phyloP scores from a whole-genome alignment of 2,329 filamentous ascomycete genomes.

The Hirsutella minnesotensis region DNA sequence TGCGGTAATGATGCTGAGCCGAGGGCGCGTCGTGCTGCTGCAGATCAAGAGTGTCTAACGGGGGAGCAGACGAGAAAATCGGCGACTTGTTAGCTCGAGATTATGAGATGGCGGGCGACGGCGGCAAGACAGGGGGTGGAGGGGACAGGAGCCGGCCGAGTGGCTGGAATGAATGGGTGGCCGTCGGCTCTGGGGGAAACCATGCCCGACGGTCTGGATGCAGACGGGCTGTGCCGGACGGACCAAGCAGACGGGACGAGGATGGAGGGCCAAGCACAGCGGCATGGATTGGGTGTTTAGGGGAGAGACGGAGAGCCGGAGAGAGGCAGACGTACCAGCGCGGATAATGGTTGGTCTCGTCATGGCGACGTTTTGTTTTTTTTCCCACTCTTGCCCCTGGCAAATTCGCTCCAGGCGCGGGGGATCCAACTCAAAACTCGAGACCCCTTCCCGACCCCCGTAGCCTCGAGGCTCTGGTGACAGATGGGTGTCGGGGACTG shows the following conservation, averaged over 20 bases:
- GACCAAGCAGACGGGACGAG: not conserved
- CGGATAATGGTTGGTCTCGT: slow-evolving; percentile 48
- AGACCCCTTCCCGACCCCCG: not conserved
- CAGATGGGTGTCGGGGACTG: not conserved
- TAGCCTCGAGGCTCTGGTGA: not conserved
- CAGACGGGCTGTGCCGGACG: not conserved
- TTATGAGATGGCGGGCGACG: slow-evolving; percentile 4
- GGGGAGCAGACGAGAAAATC: slow-evolving; percentile 1
- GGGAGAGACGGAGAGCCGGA: not conserved
- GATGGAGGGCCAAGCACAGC: slow-evolving; percentile 6
- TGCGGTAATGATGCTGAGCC: slow-evolving; percentile 60
- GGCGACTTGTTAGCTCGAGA: slow-evolving; percentile 2
- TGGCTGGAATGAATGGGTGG: slow-evolving; percentile 2
- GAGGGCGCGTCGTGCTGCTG: slow-evolving; percentile 76
- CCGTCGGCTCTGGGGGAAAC: not conserved
- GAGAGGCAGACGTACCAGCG: slow-evolving; percentile 38
- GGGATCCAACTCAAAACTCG: not conserved
- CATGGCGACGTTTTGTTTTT: slow-evolving; percentile 26
- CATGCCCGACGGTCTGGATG: not conserved
- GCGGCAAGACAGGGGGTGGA: not conserved
- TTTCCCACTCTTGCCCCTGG: not conserved
- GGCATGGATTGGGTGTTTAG: not conserved
- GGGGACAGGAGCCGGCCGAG: not conserved
- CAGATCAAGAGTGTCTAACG: slow-evolving; percentile 80
- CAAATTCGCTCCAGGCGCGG: not conserved